These are phyloP conservation scores for Paragyromitra xinjiangensis DNA, from an alignment of 495 filamentous ascomycete genomes.

Conservation along the genomic window DNA sequence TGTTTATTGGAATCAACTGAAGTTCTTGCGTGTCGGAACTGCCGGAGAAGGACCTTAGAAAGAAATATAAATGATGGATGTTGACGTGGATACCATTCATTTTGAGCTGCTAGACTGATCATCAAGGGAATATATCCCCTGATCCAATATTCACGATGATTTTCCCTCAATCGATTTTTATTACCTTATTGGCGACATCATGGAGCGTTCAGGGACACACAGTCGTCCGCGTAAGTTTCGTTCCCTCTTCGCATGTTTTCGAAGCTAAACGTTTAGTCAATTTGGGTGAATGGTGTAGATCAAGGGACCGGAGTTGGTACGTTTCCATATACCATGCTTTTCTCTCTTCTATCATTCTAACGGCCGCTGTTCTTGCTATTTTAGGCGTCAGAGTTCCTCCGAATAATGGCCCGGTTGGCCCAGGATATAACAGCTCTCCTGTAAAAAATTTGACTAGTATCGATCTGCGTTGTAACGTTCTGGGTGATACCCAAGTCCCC, in stretches of 20 bases:
- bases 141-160: neutral
- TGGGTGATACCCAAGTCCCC: slow-evolving; percentile 59
- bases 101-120: neutral
- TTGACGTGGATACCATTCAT: neutral
- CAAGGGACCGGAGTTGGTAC: slow-evolving; percentile 25
- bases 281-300: slow-evolving; percentile 19
- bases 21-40: neutral
- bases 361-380: neutral
- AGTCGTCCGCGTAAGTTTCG: slow-evolving; percentile 18
- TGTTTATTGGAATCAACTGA: neutral
- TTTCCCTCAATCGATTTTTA: neutral
- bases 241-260: neutral
- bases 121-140: neutral
- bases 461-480: slow-evolving; percentile 63
- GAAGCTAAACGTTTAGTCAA: slow-evolving; percentile 20
- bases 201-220: slow-evolving; percentile 16
- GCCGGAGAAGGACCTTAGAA: neutral
- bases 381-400: slow-evolving; percentile 10
- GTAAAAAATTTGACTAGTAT: slow-evolving; percentile 61
- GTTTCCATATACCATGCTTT: no score
- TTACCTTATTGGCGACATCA: slow-evolving; percentile 1
- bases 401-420: slow-evolving; percentile 16
- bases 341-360: neutral
- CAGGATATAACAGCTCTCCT: slow-evolving; percentile 51
- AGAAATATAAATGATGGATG: slow-evolving; percentile 12